Evolutionary conservation across 148 eudicot genomes (phyloP), one percentile per base, ranked within the genome.

Genomic region (Rhododendron kiyosumense): DNA sequence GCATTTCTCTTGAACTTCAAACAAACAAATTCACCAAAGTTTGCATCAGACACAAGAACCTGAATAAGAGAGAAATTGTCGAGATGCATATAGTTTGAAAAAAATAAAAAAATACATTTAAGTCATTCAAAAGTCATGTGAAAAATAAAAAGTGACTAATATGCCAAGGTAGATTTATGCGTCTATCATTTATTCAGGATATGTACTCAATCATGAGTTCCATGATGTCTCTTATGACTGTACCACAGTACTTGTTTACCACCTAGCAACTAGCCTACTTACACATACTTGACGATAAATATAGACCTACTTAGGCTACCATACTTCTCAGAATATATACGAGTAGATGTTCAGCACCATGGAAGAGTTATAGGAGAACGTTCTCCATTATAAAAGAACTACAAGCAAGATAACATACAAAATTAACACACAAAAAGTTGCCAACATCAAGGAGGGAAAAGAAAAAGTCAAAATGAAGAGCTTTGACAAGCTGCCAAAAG

Each of bases 21-120:
- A 89, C 88, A 88, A 67, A 90, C 89, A 67, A 95, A 90, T 77
- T 92, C 92, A 77, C 73, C 89, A 32, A 52, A 57, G 85, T 76
- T 89, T 83, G 82, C 90, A 90, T 91, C 93, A 84, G 92, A 86
- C 84, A 77, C 85, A 45, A 90, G 85, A 85, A 91, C 89, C 94
- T 93, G 92, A 83, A 88, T 11, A 77, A 22, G 20, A 79, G 34
- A 80, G 67, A 57, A 81, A 30, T 83, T 34, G 43, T 8, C 26
- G n/a, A 61, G 73, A 77, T 26, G 79, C 69, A 45, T 54, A 76
- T 26, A 81, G 28, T 49, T 51, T 41, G 12, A 51, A 74, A 46
- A 41, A 30, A 24, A 32, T 3, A 13, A 48, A 1, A 26, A 67
- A 24, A 67, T 26, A 67, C 32, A 28, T 7, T 65, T 26, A n/a